Conservation (phyloP, 129 eudicot species). For the Erigeron canadensis region DNA sequence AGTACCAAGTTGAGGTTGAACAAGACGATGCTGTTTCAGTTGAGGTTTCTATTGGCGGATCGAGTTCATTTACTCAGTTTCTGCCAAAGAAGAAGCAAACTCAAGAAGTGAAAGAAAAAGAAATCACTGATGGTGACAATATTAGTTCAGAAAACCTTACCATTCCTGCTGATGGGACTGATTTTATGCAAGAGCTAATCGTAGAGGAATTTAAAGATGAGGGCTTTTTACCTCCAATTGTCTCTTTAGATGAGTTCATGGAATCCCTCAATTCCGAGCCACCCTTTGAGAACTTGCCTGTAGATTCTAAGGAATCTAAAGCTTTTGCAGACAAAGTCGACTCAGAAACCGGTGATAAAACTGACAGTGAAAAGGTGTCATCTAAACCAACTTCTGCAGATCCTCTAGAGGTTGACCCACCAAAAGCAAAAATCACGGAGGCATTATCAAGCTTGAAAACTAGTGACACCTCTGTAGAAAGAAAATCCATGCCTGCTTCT, state of each 20-base stretch:
- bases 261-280: constrained; percentile 79
- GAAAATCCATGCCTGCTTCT: constrained; percentile 26
- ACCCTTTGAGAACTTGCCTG: constrained; percentile 55
- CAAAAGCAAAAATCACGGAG: constrained; percentile 20
- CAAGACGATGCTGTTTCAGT: constrained; percentile 54
- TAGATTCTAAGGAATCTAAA: constrained; percentile 34
- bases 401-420: constrained; percentile 26
- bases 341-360: constrained; percentile 32
- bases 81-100: constrained; percentile 34
- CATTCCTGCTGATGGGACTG: constrained; percentile 80
- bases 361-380: constrained; percentile 17
- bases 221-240: constrained; percentile 64
- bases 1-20: constrained; percentile 78
- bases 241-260: constrained; percentile 83
- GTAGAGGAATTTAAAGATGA: constrained; percentile 76
- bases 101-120: constrained; percentile 28
- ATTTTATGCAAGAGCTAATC: constrained; percentile 84
- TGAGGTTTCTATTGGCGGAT: constrained; percentile 66
- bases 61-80: constrained; percentile 30
- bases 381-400: constrained; percentile 36
- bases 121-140: constrained; percentile 28
- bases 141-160: constrained; percentile 42
- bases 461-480: constrained; percentile 25
- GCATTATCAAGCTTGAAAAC: constrained; percentile 27
- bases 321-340: constrained; percentile 24